Evolutionary conservation across 192 early-diverging fungal species (phyloP).

Genomic region (Coemansia sp.): DNA sequence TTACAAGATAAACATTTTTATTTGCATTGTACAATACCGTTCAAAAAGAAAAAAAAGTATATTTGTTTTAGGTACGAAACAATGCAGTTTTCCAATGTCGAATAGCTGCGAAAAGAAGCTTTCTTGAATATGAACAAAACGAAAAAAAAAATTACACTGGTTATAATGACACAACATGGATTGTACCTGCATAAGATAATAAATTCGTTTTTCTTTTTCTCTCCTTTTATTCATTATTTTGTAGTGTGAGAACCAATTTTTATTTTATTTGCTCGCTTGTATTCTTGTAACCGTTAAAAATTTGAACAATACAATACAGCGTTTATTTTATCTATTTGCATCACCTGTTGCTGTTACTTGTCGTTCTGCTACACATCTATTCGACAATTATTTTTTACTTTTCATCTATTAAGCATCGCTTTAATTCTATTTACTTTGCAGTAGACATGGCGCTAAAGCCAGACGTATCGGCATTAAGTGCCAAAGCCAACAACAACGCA

Average conservation of each 20-base stretch:
- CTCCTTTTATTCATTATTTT: not conserved
- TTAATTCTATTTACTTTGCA: not conserved
- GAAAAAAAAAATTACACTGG: not conserved
- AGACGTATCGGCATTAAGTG: slow-evolving; percentile 7
- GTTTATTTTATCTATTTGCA: too few species aligned
- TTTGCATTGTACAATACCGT: not conserved
- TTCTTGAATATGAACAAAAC: too few species aligned
- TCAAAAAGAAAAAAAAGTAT: too few species aligned
- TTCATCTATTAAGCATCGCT: not conserved
- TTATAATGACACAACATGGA: not conserved
- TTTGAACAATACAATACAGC: too few species aligned
- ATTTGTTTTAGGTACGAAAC: too few species aligned
- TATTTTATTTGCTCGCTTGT: too few species aligned
- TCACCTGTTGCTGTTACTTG: too few species aligned
- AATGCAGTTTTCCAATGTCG: too few species aligned
- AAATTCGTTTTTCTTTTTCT: not conserved
- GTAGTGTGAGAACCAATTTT: not conserved
- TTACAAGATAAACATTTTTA: not conserved
- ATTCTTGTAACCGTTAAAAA: too few species aligned
- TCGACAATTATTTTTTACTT: not conserved
- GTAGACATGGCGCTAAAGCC: slow-evolving; percentile 15
- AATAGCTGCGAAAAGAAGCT: too few species aligned
- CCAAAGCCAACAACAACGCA: not conserved
- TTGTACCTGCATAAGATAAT: not conserved
- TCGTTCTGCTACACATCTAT: too few species aligned